Evolutionary conservation across 371 early-diverging fungal genomes (phyloP), one percentile per base, ranked within the genome.

Genomic region (Mucor sp.): DNA sequence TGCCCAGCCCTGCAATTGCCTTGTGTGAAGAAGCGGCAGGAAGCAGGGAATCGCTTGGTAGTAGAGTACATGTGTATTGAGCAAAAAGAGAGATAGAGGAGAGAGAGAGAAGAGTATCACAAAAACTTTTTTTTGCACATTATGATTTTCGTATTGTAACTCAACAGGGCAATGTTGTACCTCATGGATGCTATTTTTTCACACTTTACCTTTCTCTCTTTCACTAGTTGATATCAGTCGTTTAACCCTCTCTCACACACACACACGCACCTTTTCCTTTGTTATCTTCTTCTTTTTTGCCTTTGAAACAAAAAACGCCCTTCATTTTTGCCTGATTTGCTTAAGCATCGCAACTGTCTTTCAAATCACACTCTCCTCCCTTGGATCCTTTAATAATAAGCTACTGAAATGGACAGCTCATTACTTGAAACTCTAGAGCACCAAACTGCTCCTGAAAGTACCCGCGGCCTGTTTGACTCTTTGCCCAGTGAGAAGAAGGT

Each of bases 381-480:
- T 19, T 30, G n/a, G n/a, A 30, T 30, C 30, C 30, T 2, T 30
- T 30, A 30, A n/a, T n/a, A n/a, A n/a, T n/a, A 6, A 19, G 17
- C 28, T 60, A 37, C 4, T 68, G 17, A 55, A 55, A 63, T 63
- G 63, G 48, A 61, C 6, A 33, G n/a, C 19, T 48, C 21, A 33
- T 63, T 39, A 37, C 39, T 63, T 55, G 62, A 62, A 62, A 72
- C 78, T 23, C 43, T 78, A 70, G 79, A 81, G 61, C 81, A 84
- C n/a, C 81, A 84, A 73, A 81, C 84, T 19, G 84, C 84, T 37
- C 84, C 84, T 19, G 84, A 84, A 68, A 81, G 81, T 60, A 83
- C 83, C 41, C 73, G 84, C 53, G 84, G 84, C 50, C 70, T 84
- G 50, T 84, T 84, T 70, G 83, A 82, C 65, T 58, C 78, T 57